Conservation (phyloP, 371 early-diverging fungal species). For the Mortierella sp. region DNA sequence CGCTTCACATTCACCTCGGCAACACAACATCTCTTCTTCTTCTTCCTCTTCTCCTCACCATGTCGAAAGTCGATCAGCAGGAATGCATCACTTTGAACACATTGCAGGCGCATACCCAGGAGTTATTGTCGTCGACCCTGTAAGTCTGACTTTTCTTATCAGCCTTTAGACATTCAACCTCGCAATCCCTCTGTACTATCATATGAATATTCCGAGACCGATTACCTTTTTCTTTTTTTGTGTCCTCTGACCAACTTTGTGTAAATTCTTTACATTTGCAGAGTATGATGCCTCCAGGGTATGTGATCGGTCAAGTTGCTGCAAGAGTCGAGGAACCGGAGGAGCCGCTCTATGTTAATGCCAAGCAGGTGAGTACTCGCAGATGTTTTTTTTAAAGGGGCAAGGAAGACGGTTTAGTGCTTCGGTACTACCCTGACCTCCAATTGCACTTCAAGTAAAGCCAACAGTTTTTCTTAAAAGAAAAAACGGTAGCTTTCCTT, state of each 20-base stretch:
- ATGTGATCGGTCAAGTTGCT: conserved; percentile 49
- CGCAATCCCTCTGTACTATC: neutral
- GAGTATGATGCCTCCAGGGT: conserved; percentile 65
- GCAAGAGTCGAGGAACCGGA: conserved; percentile 61
- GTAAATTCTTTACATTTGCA: neutral
- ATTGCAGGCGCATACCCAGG: conserved; percentile 45
- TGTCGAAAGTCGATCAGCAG: conserved; percentile 17
- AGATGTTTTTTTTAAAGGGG: too few relatives aligned
- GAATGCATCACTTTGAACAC: conserved; percentile 42
- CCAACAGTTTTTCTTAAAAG: neutral
- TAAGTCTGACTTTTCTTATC: conserved; percentile 3
- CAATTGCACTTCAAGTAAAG: neutral
- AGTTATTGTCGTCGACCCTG: conserved; percentile 55
- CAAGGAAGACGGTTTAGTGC: too few relatives aligned
- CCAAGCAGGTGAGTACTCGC: conserved; percentile 78
- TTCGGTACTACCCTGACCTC: neutral
- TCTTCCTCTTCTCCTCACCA: conserved; percentile 24
- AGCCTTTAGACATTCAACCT: neutral
- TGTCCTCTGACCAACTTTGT: too few relatives aligned
- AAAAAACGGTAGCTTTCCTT: conserved; percentile 1
- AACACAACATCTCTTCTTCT: neutral
- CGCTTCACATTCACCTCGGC: conserved; percentile 21
- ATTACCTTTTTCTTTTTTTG: conserved; percentile 4
- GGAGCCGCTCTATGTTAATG: conserved; percentile 90
- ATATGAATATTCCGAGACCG: conserved; percentile 4